Conservation (phyloP, 305 asterid genomes). For the Fraxinus nigra region DNA sequence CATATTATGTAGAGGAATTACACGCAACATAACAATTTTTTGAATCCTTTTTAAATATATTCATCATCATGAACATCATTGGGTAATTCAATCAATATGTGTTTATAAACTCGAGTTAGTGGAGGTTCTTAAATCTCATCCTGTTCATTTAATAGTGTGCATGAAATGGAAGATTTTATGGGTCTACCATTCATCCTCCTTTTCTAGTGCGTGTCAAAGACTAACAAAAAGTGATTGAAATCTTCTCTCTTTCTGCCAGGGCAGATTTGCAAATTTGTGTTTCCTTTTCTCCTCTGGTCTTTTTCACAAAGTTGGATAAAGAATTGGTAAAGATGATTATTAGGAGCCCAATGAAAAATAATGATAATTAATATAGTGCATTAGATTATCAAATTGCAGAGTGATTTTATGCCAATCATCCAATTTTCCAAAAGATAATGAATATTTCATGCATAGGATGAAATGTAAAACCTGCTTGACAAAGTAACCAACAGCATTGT, state of each 20-base stretch:
- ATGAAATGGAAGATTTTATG: not conserved
- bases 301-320: not conserved
- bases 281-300: not conserved
- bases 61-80: not conserved
- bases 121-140: not conserved
- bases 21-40: not conserved
- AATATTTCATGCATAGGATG: not conserved
- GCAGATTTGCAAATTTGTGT: not conserved
- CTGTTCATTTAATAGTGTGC: not conserved
- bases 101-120: not conserved
- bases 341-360: not conserved
- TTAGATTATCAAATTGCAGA: not conserved
- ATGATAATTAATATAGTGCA: not conserved
- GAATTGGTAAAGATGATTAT: not conserved
- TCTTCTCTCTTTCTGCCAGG: not conserved
- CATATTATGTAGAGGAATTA: not conserved
- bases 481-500: conserved; percentile 98
- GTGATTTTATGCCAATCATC: conserved; percentile 7
- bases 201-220: not conserved
- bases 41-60: conserved; percentile 1
- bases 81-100: not conserved
- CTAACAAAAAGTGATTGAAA: not conserved
- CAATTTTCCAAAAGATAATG: conserved; percentile 13
- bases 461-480: conserved; percentile 74
- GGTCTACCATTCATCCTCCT: not conserved